These are phyloP conservation scores for Amanita pseudoporphyria DNA, from an alignment of 768 basidiomycete species.

Conservation along the genomic window DNA sequence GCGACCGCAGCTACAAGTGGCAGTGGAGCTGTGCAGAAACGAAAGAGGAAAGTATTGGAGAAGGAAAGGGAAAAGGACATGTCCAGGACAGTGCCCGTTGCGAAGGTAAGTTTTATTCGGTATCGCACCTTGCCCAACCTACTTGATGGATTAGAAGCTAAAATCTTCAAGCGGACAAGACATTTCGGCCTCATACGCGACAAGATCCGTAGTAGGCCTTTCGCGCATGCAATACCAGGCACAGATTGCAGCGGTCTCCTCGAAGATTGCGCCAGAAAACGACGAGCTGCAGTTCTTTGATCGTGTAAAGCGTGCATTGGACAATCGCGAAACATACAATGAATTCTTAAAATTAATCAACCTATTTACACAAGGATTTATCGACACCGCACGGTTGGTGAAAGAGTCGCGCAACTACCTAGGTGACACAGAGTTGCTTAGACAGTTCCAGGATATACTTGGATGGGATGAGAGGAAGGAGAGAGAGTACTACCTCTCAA, in stretches of 20 bases:
- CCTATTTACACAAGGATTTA: slow-evolving; percentile 89
- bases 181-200: slow-evolving; percentile 26
- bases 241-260: slow-evolving; percentile 13
- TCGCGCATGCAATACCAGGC: slow-evolving; percentile 21
- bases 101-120: slow-evolving; percentile 24
- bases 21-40: slow-evolving; percentile 38
- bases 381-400: slow-evolving; percentile 77
- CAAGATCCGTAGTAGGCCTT: slow-evolving; percentile 22
- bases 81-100: slow-evolving; percentile 17
- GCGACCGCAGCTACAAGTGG: slow-evolving; percentile 19
- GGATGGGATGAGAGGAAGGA: slow-evolving; percentile 79
- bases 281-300: slow-evolving; percentile 83
- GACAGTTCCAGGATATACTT: slow-evolving; percentile 75
- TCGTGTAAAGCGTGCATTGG: slow-evolving; percentile 66
- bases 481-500: slow-evolving; percentile 38
- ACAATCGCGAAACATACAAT: slow-evolving; percentile 72
- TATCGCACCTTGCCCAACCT: slow-evolving; percentile 8
- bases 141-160: slow-evolving; percentile 21
- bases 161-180: slow-evolving; percentile 32
- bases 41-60: slow-evolving; percentile 56
- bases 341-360: slow-evolving; percentile 96
- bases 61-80: slow-evolving; percentile 31
- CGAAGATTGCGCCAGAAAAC: slow-evolving; percentile 19
- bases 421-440: slow-evolving; percentile 70
- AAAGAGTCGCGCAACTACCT: slow-evolving; percentile 71